Evolutionary conservation across 768 basidiomycete species (phyloP).

Genomic region (Austroboletus festivus): DNA sequence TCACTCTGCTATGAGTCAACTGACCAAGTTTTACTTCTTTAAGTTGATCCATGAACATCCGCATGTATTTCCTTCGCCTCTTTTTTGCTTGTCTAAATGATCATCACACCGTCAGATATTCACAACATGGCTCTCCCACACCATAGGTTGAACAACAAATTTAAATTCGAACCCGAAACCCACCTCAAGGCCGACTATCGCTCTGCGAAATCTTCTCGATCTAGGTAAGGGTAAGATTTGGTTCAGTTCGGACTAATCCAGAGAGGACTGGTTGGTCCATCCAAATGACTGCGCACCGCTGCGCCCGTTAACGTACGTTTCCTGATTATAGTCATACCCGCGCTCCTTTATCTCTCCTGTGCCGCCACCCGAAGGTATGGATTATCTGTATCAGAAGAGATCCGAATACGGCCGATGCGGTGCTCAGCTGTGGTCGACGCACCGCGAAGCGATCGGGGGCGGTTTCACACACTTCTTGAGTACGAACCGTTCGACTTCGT

Average conservation of each 20-base stretch:
- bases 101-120: background rate
- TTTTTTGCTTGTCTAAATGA: background rate
- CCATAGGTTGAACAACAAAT: background rate
- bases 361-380: background rate
- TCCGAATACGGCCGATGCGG: constrained; percentile 11
- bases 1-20: constrained; percentile 1
- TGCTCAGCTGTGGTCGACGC: constrained; percentile 28
- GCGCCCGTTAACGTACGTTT: constrained; percentile 10
- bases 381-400: constrained; percentile 19
- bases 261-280: background rate
- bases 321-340: constrained; percentile 1
- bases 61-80: background rate
- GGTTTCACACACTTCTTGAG: constrained; percentile 15
- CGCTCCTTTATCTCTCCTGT: constrained; percentile 9
- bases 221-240: constrained; percentile 15
- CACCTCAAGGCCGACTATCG: constrained; percentile 25
- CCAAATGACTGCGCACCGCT: constrained; percentile 22
- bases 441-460: constrained; percentile 27
- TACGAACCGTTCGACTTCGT: constrained; percentile 16
- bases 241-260: constrained; percentile 10
- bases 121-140: constrained; percentile 6
- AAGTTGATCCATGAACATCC: too few species aligned
- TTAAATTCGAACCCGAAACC: constrained; percentile 10
- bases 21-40: too few species aligned
- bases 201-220: constrained; percentile 10